phyloP scores from a whole-genome alignment of 257 asterid genomes.

The Solanum medicagineum region DNA sequence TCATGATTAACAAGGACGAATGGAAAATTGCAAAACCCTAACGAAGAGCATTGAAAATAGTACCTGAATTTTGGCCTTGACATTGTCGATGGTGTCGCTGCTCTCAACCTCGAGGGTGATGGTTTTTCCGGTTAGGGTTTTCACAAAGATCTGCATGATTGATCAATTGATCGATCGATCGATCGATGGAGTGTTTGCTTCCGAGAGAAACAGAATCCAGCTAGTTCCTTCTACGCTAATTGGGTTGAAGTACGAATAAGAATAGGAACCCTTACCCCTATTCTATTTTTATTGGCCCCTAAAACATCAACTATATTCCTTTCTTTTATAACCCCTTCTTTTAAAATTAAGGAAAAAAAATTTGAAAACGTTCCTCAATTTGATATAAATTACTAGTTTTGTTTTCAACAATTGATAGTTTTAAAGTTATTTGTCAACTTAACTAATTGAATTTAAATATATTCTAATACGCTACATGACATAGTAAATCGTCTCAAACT shows the following conservation, averaged over 20 bases:
- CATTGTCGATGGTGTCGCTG: conserved; percentile 74
- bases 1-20: no score
- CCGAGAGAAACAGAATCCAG: neutral
- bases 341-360: neutral
- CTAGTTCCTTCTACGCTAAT: neutral
- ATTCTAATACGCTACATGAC: no score
- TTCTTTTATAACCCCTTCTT: neutral
- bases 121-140: conserved; percentile 72
- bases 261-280: neutral
- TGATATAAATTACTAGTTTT: no score
- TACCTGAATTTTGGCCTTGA: conserved; percentile 86
- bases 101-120: conserved; percentile 80
- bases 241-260: neutral
- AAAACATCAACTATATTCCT: neutral
- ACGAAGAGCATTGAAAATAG: neutral
- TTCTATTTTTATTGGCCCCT: neutral
- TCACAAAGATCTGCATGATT: conserved; percentile 81
- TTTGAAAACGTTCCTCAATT: no score
- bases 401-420: no score
- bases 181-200: no score
- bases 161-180: neutral
- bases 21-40: neutral
- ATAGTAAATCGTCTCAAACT: no score
- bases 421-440: no score
- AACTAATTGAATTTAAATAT: no score